Conservation (phyloP, 2,329 filamentous ascomycete genomes). For the Cylindrodendrum hubeiense region DNA sequence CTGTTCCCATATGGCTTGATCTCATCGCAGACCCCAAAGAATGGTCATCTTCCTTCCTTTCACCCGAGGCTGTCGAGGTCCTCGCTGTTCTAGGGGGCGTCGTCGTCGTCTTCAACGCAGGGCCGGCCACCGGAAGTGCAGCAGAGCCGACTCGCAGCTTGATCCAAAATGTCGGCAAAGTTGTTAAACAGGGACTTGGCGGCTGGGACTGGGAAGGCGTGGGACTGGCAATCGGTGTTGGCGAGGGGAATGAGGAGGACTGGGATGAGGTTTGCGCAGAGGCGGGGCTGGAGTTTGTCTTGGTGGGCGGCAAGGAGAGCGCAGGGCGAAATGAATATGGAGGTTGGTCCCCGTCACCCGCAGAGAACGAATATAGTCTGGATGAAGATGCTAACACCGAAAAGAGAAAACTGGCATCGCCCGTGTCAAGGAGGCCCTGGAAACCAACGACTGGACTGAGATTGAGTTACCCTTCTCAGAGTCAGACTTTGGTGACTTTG, state of each 20-base stretch:
- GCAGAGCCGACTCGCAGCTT: slow-evolving; percentile 53
- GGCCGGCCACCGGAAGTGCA: slow-evolving; percentile 23
- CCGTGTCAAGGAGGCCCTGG: slow-evolving; percentile 70
- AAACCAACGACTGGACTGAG: slow-evolving; percentile 74
- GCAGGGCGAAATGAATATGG: slow-evolving; percentile 68
- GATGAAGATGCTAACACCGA: slow-evolving; percentile 31
- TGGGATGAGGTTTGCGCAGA: slow-evolving; percentile 73
- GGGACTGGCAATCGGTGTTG: slow-evolving; percentile 69
- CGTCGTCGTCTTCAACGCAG: slow-evolving; percentile 56
- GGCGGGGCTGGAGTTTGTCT: slow-evolving; percentile 73
- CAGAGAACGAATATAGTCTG: not conserved
- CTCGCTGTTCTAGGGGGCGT: slow-evolving; percentile 70
- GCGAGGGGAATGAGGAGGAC: slow-evolving; percentile 61
- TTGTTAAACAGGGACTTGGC: slow-evolving; percentile 68
- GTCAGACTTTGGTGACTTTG: slow-evolving; percentile 49
- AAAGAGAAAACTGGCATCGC: slow-evolving; percentile 70
- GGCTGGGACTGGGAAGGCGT: slow-evolving; percentile 76
- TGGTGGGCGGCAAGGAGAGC: slow-evolving; percentile 56
- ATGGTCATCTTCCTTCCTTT: slow-evolving; percentile 71
- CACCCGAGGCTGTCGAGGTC: slow-evolving; percentile 72
- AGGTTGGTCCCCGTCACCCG: slow-evolving; percentile 50
- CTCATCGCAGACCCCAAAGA: slow-evolving; percentile 63
- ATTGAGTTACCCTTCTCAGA: slow-evolving; percentile 38
- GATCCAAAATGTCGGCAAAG: slow-evolving; percentile 64
- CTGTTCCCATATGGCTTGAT: slow-evolving; percentile 77